Evolutionary conservation across 768 basidiomycete genomes (phyloP), one percentile per base, ranked within the genome.

Genomic region (Mrakia hoshinonis): DNA sequence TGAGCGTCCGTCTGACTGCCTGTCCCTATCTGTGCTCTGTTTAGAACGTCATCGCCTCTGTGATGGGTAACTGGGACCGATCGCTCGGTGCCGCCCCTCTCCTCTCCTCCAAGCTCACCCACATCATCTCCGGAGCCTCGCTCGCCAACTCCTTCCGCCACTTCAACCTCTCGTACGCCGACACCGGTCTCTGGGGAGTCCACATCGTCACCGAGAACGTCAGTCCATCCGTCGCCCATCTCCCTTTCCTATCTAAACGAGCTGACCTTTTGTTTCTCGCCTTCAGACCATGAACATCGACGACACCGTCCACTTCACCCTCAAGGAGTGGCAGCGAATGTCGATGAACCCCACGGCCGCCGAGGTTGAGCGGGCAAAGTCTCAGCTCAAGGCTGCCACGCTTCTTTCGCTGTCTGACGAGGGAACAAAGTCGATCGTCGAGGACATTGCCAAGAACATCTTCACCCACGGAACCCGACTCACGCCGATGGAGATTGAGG

Each of bases 121-220:
- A 94, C 80, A 89, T 92, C 80, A 85, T 98, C 77, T 90, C 92
- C 47, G 83, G 85, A 67, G 88, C 97, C 85, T 90, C 91, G 84
- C 91, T 98, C 78, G 96, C 96, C 78, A 99, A 98, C 84, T 92
- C 89, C 71, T 99, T 90, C 89, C 95, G 97, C 91, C 91, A 90
- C 67, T 99, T 98, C 88, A 95, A 92, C 22, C 98, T 95, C 1
- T 92, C 90, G 7, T 99, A 99, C 84, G 92, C 93, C 7, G 96
- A 99, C 81, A 98, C 94, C 24, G 96, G 96, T 70, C 87, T 98
- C 43, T 99, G 95, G 96, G 95, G 95, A 76, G 92, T 97, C 81
- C 98, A 99, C 84, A 82, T 96, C 68, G 91, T 94, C 72, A 87
- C 91, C 22, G 96, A 99, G 85, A 97, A 97, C 65, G 70, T 71